phyloP scores from a whole-genome alignment of 2,329 filamentous ascomycete species.

The Monosporascus sp. region DNA sequence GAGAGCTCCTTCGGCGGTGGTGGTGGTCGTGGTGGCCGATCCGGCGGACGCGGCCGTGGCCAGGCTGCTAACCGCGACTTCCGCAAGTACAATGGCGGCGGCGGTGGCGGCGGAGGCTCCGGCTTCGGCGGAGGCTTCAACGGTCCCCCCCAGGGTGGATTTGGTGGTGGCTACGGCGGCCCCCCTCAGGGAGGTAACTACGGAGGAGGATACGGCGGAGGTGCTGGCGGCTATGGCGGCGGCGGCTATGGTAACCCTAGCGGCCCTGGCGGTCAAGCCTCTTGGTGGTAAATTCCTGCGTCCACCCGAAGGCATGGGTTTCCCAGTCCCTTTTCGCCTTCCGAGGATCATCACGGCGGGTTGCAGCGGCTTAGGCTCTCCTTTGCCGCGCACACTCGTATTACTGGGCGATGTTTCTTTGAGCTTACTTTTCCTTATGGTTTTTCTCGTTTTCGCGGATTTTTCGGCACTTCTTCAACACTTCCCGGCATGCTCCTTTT shows the following conservation, averaged over 20 bases:
- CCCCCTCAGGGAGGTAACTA: slow-evolving; percentile 36
- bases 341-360: not conserved
- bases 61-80: slow-evolving; percentile 76
- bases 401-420: slow-evolving; percentile 7
- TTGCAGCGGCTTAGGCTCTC: not conserved
- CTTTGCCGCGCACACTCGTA: not conserved
- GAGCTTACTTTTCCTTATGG: slow-evolving; percentile 9
- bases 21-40: slow-evolving; percentile 53
- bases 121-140: slow-evolving; percentile 34
- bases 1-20: slow-evolving; percentile 78
- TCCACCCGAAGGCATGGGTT: slow-evolving; percentile 13
- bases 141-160: slow-evolving; percentile 31
- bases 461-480: slow-evolving; percentile 19
- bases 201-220: slow-evolving; percentile 31
- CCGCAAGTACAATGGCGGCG: slow-evolving; percentile 62
- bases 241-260: slow-evolving; percentile 67
- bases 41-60: slow-evolving; percentile 69
- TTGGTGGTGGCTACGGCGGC: slow-evolving; percentile 39
- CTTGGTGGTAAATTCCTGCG: slow-evolving; percentile 56
- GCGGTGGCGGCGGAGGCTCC: slow-evolving; percentile 35
- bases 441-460: slow-evolving; percentile 15
- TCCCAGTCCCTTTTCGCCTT: slow-evolving; percentile 10
- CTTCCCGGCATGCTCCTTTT: slow-evolving; percentile 24
- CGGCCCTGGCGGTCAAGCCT: slow-evolving; percentile 57
- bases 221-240: slow-evolving; percentile 36